These are phyloP conservation scores for Porcisia hertigi DNA, from an alignment of 208 protist species.

Conservation along the genomic window DNA sequence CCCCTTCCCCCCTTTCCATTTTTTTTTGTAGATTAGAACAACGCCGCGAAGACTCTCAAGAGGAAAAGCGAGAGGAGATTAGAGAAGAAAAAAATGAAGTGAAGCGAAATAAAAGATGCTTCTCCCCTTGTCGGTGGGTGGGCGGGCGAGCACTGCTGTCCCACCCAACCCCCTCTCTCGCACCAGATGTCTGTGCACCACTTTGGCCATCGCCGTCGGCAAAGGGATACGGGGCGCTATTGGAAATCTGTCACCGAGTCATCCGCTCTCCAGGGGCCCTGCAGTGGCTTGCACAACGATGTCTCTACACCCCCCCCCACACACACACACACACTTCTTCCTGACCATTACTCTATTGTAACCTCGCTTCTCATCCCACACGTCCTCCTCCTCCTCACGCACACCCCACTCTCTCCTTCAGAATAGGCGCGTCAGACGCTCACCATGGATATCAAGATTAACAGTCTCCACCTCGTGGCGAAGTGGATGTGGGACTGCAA, in stretches of 20 bases:
- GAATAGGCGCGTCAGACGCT: neutral
- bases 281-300: neutral
- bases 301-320: too few relatives aligned
- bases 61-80: neutral
- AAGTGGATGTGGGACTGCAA: conserved; percentile 89
- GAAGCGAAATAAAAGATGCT: neutral
- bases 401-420: too few relatives aligned
- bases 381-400: neutral
- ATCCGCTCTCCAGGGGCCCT: too few relatives aligned
- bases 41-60: too few relatives aligned
- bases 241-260: neutral
- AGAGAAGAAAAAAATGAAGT: neutral
- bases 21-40: neutral
- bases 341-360: neutral
- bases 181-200: neutral
- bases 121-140: neutral
- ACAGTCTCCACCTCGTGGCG: conserved; percentile 75
- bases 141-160: neutral
- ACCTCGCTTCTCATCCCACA: neutral
- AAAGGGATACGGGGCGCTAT: neutral
- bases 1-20: neutral
- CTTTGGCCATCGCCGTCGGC: neutral
- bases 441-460: conserved; percentile 83
- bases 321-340: neutral
- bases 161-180: neutral